Base-by-base conservation (phyloP, 192 early-diverging fungal species). In the Linnemannia hyalina region DNA sequence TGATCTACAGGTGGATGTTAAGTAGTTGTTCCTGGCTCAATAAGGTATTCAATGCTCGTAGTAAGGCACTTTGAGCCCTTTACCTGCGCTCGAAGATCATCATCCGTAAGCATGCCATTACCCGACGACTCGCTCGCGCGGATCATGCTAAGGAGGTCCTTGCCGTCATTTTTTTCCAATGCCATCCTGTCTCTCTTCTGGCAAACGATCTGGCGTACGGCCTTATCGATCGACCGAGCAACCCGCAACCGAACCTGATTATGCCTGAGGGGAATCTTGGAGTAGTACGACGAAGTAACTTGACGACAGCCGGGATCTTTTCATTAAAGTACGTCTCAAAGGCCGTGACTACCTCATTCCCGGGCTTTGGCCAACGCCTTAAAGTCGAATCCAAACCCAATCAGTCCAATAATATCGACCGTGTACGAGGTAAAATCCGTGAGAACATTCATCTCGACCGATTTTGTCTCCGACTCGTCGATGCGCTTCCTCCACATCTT, bases 331-430 rank as follows among this genome's bases (percentile, higher is more conserved):
- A 38, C 38, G 1, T 4, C 38, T 38, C 77, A 70, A 65, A 92
- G 91, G 47, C 90, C 92, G 4, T 76, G 29, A 32, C 82, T 13
- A 93, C 70, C 70, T 87, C 87, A 46, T 87, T 90, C 23, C 86
- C 36, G 11, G 82, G 70, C 0, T n/a, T 75, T 52, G 1, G 88
- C 85, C 6, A 91, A 52, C 7, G 90, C 75, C 47, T 90, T 75
- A 41, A 92, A 90, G 40, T 91, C 80, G 52, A 89, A 82, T 10
- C 91, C 89, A 68, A 93, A 91, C 6, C 90, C 89, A 35, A 70
- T 70, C 29, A 38, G 57, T 1, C 79, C 79, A 74, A 80, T 80
- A 36, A 80, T 80, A 23, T 80, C 79, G 0, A 80, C 44, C 6
- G 79, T 80, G 9, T n/a, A 83, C 23, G 80, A 32, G 38, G 38